Base-by-base conservation (phyloP, 331 rosid genomes). In the Saraca asoca region DNA sequence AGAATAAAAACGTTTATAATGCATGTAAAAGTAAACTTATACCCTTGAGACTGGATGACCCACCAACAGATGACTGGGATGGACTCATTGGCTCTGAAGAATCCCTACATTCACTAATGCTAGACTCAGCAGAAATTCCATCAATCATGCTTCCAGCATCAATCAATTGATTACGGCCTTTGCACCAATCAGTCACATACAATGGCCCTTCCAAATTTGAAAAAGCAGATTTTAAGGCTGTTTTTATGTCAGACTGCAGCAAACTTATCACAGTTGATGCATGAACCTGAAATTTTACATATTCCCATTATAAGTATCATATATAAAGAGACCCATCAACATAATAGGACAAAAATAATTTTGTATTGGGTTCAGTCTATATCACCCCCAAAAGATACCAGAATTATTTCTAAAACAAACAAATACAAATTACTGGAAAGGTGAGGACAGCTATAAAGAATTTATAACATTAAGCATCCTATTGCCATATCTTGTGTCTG, bases 211-310 rank as follows among this genome's bases (percentile, higher is more conserved):
- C 98, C 80, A 86, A 75, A 85, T 69, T 75, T 63, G 90, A 43
- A 74, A 93, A 93, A 24, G 97, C 98, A 77, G 97, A 93, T 80
- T 85, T 93, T 82, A 93, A 85, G 58, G 98, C 96, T 45, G 90
- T 68, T 83, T 88, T 93, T 68, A 93, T 78, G 79, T 93, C 97
- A 64, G 97, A 90, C 78, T 93, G 98, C 78, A 93, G 88, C 79
- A 93, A 80, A 77, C 87, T 86, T 66, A 93, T 83, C 51, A 86
- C 91, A 19, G 91, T 81, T 12, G 98, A 87, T 49, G 97, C 89
- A 64, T 83, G 86, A 75, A 93, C 92, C 98, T 93, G 90, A 48
- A 69, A 80, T 70, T 71, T 69, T 59, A 18, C 18, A 59, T 69
- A 65, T 39, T 43, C 50, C 18, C 62, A 74, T 51, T 35, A 39